Base-by-base conservation (phyloP, 1,284 basidiomycete genomes). In the Xerocomus amazonicus region DNA sequence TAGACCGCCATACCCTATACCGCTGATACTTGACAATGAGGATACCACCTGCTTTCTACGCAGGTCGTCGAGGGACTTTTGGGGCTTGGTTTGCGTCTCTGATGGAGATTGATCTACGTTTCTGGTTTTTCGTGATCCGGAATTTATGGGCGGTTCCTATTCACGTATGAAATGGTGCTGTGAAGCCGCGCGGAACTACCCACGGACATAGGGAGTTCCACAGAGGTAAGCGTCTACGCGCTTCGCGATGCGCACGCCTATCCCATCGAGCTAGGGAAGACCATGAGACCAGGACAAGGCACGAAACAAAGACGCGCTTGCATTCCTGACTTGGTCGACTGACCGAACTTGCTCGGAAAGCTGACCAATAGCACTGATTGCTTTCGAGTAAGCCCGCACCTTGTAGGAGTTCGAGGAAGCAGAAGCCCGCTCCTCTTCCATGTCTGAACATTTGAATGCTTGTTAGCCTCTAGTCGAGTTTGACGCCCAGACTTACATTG, bases 381-480 rank as follows among this genome's bases (percentile, higher is more conserved):
- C 80, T 47, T 60, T 68, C 40, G 63, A 64, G 56, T 75, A 79
- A n/a, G 79, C 73, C 47, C 72, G 70, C 9, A 80, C 58, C 66
- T 77, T 80, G 69, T 72, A 80, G 9, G 52, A 52, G 55, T 79
- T 80, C 17, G 66, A 52, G n/a, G 58, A 56, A 1, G 65, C 50
- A n/a, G 65, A 68, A 4, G 56, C 41, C 14, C 70, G 62, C 51
- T 81, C 79, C 12, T 73, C 70, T 44, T 72, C 59, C 59, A 73
- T 66, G 60, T 71, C 78, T 81, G 48, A 32, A 31, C 53, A 12
- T 52, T 45, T n/a, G 26, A 32, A 31, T 54, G 14, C 51, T 45
- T n/a, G 26, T 37, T 9, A 40, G 39, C 27, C 35, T 16, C 19
- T 17, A 13, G 12, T 39, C 34, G n/a, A 13, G 31, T 31, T 36